Conservation (phyloP, 768 basidiomycete genomes). For the Tricholoma saponaceum region DNA sequence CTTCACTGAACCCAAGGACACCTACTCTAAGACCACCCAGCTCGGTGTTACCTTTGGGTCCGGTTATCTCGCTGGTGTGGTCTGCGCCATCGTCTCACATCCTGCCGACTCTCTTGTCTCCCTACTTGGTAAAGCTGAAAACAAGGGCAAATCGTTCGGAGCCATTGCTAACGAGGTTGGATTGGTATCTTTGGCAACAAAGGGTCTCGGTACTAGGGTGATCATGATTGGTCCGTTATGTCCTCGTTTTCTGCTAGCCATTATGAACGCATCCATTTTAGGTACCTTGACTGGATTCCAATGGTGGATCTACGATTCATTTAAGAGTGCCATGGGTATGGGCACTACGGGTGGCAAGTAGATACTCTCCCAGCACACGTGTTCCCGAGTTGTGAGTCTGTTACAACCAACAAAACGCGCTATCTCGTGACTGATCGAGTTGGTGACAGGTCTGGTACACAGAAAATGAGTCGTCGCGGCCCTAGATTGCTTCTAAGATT, state of each 20-base stretch:
- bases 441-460: not conserved
- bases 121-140: conserved; percentile 84
- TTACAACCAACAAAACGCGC: not conserved
- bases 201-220: conserved; percentile 85
- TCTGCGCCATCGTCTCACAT: conserved; percentile 95
- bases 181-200: conserved; percentile 59
- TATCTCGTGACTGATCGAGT: not conserved
- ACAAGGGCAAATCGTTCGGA: conserved; percentile 78
- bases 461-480: not conserved
- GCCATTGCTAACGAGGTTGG: conserved; percentile 72
- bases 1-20: conserved; percentile 74
- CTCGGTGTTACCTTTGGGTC: conserved; percentile 87
- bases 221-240: conserved; percentile 68
- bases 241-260: conserved; percentile 16
- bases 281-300: conserved; percentile 70
- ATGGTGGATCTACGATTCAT: conserved; percentile 92
- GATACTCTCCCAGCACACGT: conserved; percentile 13
- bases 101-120: conserved; percentile 94
- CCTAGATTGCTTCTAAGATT: not conserved
- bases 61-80: conserved; percentile 93
- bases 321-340: conserved; percentile 81
- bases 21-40: conserved; percentile 78
- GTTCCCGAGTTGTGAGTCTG: conserved; percentile 2
- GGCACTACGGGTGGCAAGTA: conserved; percentile 90
- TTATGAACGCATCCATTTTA: conserved; percentile 1